phyloP scores from a whole-genome alignment of 2,329 filamentous ascomycete genomes.

The Harringtonia aguacate region DNA sequence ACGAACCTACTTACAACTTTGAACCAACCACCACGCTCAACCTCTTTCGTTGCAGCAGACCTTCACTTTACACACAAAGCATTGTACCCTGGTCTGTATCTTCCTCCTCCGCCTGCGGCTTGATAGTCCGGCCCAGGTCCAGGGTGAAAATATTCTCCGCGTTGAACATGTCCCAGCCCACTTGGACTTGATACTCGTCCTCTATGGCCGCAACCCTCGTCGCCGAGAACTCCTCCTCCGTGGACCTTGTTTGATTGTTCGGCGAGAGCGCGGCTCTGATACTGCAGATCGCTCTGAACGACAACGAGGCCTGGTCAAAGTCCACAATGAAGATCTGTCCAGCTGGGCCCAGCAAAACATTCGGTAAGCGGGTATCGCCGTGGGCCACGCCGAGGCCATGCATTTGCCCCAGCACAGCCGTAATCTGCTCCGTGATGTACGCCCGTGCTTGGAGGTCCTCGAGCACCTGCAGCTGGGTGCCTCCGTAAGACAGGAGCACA shows the following conservation, averaged over 20 bases:
- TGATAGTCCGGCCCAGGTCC: too few species aligned
- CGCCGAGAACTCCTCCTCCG: neutral
- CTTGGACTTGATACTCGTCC: too few species aligned
- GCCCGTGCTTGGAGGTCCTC: neutral
- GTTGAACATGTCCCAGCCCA: too few species aligned
- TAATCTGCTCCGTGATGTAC: neutral
- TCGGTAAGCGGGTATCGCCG: slow-evolving; percentile 6
- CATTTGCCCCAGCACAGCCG: neutral
- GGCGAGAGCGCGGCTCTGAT: neutral
- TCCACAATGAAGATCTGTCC: slow-evolving; percentile 2
- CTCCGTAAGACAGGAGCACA: slow-evolving; percentile 7
- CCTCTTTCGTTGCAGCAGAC: too few species aligned
- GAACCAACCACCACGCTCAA: too few species aligned
- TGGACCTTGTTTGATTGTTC: neutral
- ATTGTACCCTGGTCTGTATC: too few species aligned
- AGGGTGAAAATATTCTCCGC: too few species aligned
- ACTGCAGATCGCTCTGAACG: neutral
- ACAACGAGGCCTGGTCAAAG: slow-evolving; percentile 2
- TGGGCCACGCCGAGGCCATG: slow-evolving; percentile 6
- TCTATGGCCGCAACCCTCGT: too few species aligned
- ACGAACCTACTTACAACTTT: too few species aligned
- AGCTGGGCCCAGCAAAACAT: slow-evolving; percentile 1
- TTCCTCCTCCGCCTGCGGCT: too few species aligned
- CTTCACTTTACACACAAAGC: too few species aligned
- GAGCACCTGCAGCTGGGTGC: neutral